Evolutionary conservation across 768 basidiomycete species (phyloP), one percentile per base, ranked within the genome.

Genomic region (Russula virescens): DNA sequence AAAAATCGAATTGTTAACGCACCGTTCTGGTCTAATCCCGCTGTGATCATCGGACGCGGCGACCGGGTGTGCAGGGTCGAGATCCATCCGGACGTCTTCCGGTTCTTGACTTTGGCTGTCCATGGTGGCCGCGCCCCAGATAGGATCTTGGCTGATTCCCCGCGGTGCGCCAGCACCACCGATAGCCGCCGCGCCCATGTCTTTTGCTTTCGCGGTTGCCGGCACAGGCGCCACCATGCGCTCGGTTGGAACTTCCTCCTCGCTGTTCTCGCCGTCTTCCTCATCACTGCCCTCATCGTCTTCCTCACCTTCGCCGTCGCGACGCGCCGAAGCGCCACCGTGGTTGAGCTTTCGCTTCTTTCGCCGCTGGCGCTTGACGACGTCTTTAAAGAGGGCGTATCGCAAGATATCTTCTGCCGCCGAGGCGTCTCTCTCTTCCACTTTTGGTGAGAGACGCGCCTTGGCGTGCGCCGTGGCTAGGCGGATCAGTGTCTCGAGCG

Each of bases 401-500:
- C 95, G 89, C 74, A 99, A 87, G 71, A 98, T 96, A 70, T 88
- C 88, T 73, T 99, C 94, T 2, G 97, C 97, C 46, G 88, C 87
- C 68, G 80, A 81, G 19, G 97, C 94, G 76, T 99, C 97, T 2
- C 78, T 76, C 71, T 88, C 83, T 69, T 91, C 86, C 13, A 99
- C 91, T 67, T 89, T 89, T 48, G 83, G 62, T 9, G 94, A 95
- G 10, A 99, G 80, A 21, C 96, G 87, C 18, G 94, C 86, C 75
- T 99, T 99, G 49, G 97, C 97, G 75, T 99, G 97, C 1, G 97
- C 97, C 19, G 96, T 99, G 5, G 97, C 86, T 10, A 99, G 83
- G 79, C 97, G 97, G 74, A 99, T 99, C 52, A 99, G 82, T 0
- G 97, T 99, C 75, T 99, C 97, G 62, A 99, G 85, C 3, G 97